Evolutionary conservation across 192 early-diverging fungal genomes (phyloP).

Genomic region (Bifiguratus adelaidae): DNA sequence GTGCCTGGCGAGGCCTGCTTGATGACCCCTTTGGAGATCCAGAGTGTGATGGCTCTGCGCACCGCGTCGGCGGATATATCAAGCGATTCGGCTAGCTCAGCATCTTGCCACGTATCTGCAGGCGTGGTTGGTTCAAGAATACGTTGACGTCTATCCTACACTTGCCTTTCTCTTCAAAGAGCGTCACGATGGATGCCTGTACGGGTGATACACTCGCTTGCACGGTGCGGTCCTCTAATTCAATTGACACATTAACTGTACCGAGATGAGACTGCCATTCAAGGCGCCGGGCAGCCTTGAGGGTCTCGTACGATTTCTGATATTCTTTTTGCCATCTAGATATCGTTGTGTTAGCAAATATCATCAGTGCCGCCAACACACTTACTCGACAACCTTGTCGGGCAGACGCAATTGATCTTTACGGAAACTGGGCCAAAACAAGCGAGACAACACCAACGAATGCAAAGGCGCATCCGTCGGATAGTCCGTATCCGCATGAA

Average conservation of each 20-base stretch:
- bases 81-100: not conserved
- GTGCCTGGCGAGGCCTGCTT: not conserved
- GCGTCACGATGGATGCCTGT: slow-evolving; percentile 25
- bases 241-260: slow-evolving; percentile 21
- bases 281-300: slow-evolving; percentile 35
- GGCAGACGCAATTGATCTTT: not conserved
- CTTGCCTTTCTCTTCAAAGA: not conserved
- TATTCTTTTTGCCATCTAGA: slow-evolving; percentile 7
- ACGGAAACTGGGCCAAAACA: not conserved
- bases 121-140: no score
- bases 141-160: not conserved
- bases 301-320: slow-evolving; percentile 13
- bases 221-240: slow-evolving; percentile 29
- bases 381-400: not conserved
- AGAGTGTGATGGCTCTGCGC: not conserved
- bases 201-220: slow-evolving; percentile 24
- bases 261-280: slow-evolving; percentile 33
- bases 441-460: not conserved
- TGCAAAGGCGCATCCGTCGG: not conserved
- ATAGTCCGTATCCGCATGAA: slow-evolving; percentile 15
- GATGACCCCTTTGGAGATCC: not conserved
- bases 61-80: not conserved
- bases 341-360: not conserved
- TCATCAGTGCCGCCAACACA: not conserved
- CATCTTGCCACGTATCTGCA: not conserved